A percentile compares a stretch with the other conserved stretches of the same genome.
Conservation (phyloP, 208 protist genomes). For the Acanthamoeba healyi region DNA sequence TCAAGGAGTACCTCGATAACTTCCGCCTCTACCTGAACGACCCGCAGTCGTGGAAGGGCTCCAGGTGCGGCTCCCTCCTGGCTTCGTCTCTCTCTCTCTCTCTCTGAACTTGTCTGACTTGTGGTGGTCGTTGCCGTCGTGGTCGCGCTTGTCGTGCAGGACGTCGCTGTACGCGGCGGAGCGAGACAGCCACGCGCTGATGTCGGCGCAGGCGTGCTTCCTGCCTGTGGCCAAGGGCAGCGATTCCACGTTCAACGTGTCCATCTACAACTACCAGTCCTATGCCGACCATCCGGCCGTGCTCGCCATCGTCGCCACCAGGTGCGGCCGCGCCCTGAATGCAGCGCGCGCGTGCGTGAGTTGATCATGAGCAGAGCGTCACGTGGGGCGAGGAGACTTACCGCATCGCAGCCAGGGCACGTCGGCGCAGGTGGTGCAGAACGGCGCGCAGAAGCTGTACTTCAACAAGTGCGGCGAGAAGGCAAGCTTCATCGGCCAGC, state of each 20-base stretch:
- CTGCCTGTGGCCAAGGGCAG: conserved; percentile 58
- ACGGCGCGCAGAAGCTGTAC: conserved; percentile 66
- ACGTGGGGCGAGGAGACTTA: neutral
- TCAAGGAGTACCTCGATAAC: conserved; percentile 74
- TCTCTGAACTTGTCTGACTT: too few relatives aligned
- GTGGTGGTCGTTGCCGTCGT: neutral
- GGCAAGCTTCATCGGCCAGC: conserved; percentile 73
- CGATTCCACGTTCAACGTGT: conserved; percentile 74
- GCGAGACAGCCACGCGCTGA: conserved; percentile 62
- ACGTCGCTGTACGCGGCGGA: conserved; percentile 52
- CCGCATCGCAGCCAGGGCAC: conserved; percentile 31
- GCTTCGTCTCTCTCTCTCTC: neutral
- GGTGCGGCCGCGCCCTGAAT: neutral
- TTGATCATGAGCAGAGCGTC: neutral
- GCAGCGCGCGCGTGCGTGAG: neutral
- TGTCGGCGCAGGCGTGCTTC: conserved; percentile 76
- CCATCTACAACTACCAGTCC: conserved; percentile 74
- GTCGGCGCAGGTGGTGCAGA: conserved; percentile 73
- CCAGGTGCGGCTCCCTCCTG: neutral
- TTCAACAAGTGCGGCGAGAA: conserved; percentile 74
- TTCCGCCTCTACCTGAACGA: conserved; percentile 73
- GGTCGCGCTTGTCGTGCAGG: neutral
- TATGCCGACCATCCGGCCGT: conserved; percentile 44
- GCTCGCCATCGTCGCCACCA: conserved; percentile 68
- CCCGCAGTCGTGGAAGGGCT: conserved; percentile 36